phyloP scores from a whole-genome alignment of 2,329 filamentous ascomycete species.

The Phoma sp. region DNA sequence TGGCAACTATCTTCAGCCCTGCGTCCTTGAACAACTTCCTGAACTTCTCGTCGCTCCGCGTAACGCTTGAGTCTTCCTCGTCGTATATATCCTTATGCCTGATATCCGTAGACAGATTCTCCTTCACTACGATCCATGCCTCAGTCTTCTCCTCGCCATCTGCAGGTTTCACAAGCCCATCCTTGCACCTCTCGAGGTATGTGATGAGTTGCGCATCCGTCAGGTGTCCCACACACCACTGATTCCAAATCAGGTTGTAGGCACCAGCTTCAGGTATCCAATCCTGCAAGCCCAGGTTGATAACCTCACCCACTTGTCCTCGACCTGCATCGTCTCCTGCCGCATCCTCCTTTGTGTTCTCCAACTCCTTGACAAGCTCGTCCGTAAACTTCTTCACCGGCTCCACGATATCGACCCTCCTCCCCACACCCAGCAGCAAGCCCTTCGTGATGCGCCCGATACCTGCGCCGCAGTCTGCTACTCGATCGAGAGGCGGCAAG shows the following conservation, averaged over 20 bases:
- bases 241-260: conserved; percentile 87
- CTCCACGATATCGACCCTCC: conserved; percentile 81
- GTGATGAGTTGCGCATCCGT: conserved; percentile 73
- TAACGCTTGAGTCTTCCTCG: conserved; percentile 77
- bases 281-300: conserved; percentile 75
- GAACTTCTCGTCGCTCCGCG: conserved; percentile 76
- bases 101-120: conserved; percentile 70
- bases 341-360: conserved; percentile 28
- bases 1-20: conserved; percentile 63
- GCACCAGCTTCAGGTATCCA: conserved; percentile 61
- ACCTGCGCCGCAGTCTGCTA: conserved; percentile 68
- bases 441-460: conserved; percentile 85
- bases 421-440: conserved; percentile 73
- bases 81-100: conserved; percentile 73
- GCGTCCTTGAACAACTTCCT: conserved; percentile 71
- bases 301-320: conserved; percentile 67
- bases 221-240: conserved; percentile 88
- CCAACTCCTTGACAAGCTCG: conserved; percentile 52
- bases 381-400: conserved; percentile 82
- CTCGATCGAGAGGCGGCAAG: conserved; percentile 48
- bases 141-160: conserved; percentile 50
- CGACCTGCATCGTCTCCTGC: conserved; percentile 32
- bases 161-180: conserved; percentile 49
- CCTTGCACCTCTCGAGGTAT: conserved; percentile 69
- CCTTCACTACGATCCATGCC: conserved; percentile 73